Evolutionary conservation across 306 rosid species (phyloP).

Genomic region (Medicago ruthenica): DNA sequence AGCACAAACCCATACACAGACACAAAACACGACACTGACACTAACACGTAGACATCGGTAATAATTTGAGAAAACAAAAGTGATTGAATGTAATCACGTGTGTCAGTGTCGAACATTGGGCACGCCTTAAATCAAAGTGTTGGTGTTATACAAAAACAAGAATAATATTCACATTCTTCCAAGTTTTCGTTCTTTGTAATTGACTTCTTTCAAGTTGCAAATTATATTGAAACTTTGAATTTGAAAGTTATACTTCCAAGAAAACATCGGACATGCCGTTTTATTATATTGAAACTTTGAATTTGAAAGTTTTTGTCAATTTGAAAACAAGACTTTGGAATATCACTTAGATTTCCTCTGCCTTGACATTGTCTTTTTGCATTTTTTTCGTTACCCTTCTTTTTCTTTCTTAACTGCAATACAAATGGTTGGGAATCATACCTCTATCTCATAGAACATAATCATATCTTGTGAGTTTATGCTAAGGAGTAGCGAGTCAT

Average conservation of each 20-base stretch:
- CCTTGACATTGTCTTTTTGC: conserved; percentile 7
- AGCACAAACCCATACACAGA: neutral
- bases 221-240: neutral
- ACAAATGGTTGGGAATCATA: neutral
- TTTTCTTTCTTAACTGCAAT: conserved; percentile 15
- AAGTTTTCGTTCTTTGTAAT: neutral
- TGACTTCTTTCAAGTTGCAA: neutral
- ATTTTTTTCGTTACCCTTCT: neutral
- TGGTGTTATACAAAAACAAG: neutral
- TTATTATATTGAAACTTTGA: neutral
- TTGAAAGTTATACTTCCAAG: too few species aligned
- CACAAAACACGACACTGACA: neutral
- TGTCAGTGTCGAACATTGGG: neutral
- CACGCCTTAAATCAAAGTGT: neutral
- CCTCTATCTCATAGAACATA: too few species aligned
- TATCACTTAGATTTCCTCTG: conserved; percentile 4
- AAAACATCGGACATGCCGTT: neutral
- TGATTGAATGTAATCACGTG: neutral
- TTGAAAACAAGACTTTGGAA: conserved; percentile 8
- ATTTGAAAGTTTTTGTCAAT: too few species aligned
- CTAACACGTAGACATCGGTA: neutral
- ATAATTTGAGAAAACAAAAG: neutral
- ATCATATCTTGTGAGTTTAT: too few species aligned
- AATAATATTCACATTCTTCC: neutral
- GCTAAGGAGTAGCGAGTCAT: too few species aligned